Conservation (phyloP, 208 protist genomes). For the Vickermania spadyakhi region DNA sequence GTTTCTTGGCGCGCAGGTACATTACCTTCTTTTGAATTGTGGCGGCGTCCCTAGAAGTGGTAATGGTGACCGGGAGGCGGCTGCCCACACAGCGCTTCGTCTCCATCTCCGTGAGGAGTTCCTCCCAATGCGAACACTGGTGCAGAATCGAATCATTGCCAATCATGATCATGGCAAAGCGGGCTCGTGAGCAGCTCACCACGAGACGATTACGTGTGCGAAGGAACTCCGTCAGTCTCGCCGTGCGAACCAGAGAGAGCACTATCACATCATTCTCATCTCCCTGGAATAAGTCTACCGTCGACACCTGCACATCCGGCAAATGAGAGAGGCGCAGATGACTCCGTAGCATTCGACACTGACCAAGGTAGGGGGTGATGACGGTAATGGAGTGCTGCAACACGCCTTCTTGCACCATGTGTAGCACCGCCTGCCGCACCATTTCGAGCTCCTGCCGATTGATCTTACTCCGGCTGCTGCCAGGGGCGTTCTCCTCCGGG, state of each 20-base stretch:
- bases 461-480: slow-evolving; percentile 80
- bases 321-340: slow-evolving; percentile 56
- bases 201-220: slow-evolving; percentile 90
- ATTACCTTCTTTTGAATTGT: too few relatives aligned
- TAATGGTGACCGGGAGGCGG: slow-evolving; percentile 64
- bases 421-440: slow-evolving; percentile 54
- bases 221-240: slow-evolving; percentile 92
- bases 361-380: slow-evolving; percentile 93
- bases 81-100: slow-evolving; percentile 46
- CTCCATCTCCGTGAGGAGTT: slow-evolving; percentile 54
- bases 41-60: too few relatives aligned
- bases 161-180: slow-evolving; percentile 84
- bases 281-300: slow-evolving; percentile 95
- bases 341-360: slow-evolving; percentile 74
- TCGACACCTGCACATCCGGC: slow-evolving; percentile 73
- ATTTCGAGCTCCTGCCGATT: slow-evolving; percentile 80
- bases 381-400: slow-evolving; percentile 87
- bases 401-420: slow-evolving; percentile 79
- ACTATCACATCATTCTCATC: slow-evolving; percentile 94
- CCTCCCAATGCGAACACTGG: slow-evolving; percentile 66
- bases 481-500: slow-evolving; percentile 70
- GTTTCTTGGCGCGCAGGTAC: too few relatives aligned
- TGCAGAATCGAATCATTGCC: slow-evolving; percentile 72
- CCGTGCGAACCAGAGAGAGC: slow-evolving; percentile 90
- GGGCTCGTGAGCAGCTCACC: slow-evolving; percentile 90